Conservation (phyloP, 2,329 filamentous ascomycete genomes). For the Aspergillus brunneoviolaceus region DNA sequence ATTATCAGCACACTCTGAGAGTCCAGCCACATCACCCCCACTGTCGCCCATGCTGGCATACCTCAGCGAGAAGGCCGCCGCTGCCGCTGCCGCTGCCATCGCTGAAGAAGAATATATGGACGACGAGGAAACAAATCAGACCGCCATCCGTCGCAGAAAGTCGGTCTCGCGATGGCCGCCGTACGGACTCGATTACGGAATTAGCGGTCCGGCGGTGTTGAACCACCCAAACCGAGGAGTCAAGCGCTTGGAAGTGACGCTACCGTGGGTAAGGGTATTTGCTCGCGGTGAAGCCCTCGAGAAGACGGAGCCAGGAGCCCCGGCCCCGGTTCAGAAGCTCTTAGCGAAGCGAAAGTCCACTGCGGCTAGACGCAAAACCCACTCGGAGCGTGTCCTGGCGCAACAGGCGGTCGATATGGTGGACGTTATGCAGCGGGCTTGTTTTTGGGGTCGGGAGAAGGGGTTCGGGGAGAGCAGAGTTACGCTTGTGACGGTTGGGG, state of each 20-base stretch:
- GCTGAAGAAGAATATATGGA: constrained; percentile 4
- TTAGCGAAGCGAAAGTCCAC: neutral
- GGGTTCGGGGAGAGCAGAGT: constrained; percentile 40
- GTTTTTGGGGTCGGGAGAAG: constrained; percentile 45
- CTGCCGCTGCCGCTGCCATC: neutral
- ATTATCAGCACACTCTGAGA: neutral
- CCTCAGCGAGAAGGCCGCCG: neutral
- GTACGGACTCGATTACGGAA: constrained; percentile 37
- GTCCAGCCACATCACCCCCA: no score
- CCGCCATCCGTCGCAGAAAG: constrained; percentile 33
- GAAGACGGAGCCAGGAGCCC: no score
- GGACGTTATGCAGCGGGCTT: constrained; percentile 42
- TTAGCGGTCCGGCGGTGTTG: constrained; percentile 20
- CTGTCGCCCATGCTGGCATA: neutral
- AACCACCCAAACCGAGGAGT: constrained; percentile 18
- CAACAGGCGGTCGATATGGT: constrained; percentile 44
- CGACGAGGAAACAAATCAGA: constrained; percentile 1
- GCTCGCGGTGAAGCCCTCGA: constrained; percentile 3
- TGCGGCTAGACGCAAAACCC: neutral
- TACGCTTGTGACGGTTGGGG: constrained; percentile 11
- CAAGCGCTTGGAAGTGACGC: constrained; percentile 26
- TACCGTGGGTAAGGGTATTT: constrained; percentile 37
- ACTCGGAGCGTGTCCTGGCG: constrained; percentile 31
- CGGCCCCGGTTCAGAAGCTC: no score
- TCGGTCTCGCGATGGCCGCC: constrained; percentile 42